These are phyloP conservation scores for Phytophthora macrochlamydospora DNA, from an alignment of 352 stramenopile genomes.

Conservation along the genomic window DNA sequence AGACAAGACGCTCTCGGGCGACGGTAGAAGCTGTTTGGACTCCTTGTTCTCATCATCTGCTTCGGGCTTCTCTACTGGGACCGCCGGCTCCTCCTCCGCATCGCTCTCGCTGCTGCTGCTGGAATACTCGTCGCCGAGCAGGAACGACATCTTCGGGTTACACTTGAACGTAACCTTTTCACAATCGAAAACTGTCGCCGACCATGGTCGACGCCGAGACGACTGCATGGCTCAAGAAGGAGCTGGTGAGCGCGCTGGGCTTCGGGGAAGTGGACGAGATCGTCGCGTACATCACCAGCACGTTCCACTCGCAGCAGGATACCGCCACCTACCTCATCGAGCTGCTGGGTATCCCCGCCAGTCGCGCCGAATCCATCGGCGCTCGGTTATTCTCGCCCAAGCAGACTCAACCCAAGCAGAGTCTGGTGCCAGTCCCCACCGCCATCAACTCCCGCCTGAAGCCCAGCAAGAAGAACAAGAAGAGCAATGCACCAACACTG, in stretches of 20 bases:
- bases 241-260: constrained; percentile 65
- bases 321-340: constrained; percentile 67
- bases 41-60: not conserved
- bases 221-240: constrained; percentile 56
- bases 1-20: constrained; percentile 48
- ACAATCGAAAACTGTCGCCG: no score
- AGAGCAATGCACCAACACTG: constrained; percentile 35
- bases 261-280: constrained; percentile 81
- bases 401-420: constrained; percentile 2
- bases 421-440: constrained; percentile 45
- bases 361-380: constrained; percentile 55
- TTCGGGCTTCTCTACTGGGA: not conserved
- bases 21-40: constrained; percentile 33
- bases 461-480: constrained; percentile 45
- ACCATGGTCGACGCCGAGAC: constrained; percentile 34
- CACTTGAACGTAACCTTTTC: no score
- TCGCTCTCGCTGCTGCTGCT: constrained; percentile 38
- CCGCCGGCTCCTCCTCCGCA: constrained; percentile 13
- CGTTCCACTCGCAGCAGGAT: constrained; percentile 54
- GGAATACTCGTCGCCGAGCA: constrained; percentile 52
- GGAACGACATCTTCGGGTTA: constrained; percentile 45
- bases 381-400: constrained; percentile 44
- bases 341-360: constrained; percentile 58
- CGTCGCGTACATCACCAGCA: constrained; percentile 51
- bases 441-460: constrained; percentile 57